phyloP scores from a whole-genome alignment of 441 rosid species.

The Hypseocharis bilobata region DNA sequence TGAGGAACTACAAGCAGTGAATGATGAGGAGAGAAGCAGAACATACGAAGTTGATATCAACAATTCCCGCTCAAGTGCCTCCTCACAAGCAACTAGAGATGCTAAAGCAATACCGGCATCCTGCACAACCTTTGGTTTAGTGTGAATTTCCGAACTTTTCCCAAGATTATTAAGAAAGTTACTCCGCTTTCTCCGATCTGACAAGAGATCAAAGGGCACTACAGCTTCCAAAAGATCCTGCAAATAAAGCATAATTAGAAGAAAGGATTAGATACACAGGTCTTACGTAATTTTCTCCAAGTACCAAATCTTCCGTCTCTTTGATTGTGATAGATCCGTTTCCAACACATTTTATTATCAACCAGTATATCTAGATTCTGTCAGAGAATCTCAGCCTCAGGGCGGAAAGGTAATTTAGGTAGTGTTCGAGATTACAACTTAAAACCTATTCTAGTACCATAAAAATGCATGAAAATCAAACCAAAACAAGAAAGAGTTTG shows the following conservation, averaged over 20 bases:
- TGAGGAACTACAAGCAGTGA: slow-evolving; percentile 14
- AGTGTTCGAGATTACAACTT: neutral
- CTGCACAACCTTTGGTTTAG: slow-evolving; percentile 46
- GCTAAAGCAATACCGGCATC: slow-evolving; percentile 67
- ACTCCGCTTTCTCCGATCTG: slow-evolving; percentile 47
- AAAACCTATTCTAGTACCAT: too few species aligned
- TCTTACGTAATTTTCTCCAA: neutral
- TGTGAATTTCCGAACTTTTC: slow-evolving; percentile 30
- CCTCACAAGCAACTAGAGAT: slow-evolving; percentile 57
- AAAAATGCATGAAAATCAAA: too few species aligned
- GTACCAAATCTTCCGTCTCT: neutral
- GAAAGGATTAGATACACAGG: neutral
- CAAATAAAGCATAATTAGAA: slow-evolving; percentile 8
- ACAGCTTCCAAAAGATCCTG: slow-evolving; percentile 77
- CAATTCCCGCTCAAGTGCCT: slow-evolving; percentile 61
- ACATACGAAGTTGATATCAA: slow-evolving; percentile 61
- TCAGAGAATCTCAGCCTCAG: neutral
- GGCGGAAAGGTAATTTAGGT: neutral
- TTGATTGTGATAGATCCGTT: neutral
- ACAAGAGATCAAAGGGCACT: slow-evolving; percentile 57
- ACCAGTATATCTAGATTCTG: neutral
- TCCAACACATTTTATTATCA: neutral
- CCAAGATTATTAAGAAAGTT: slow-evolving; percentile 40
- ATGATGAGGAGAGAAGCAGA: slow-evolving; percentile 16
- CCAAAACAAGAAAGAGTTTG: too few species aligned